Evolutionary conservation across 2,329 filamentous ascomycete genomes (phyloP), one percentile per base, ranked within the genome.

Genomic region (Fusarium albidum): DNA sequence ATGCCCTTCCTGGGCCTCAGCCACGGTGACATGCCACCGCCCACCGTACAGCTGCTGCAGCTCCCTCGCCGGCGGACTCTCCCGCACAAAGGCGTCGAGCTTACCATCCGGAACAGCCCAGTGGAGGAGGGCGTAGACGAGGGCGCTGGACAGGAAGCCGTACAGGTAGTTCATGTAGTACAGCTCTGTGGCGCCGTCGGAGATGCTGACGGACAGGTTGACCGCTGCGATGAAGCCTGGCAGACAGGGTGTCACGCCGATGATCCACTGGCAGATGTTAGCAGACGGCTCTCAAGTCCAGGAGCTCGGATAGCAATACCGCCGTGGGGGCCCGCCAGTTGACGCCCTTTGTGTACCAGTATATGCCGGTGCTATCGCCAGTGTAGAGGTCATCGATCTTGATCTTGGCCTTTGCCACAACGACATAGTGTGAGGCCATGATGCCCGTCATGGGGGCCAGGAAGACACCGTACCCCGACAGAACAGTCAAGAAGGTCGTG

Each of bases 171-270:
- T 75, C 42, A 75, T 59, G 53, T 69, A 69, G 54, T 75, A 77
- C 1, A 77, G 61, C 50, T 77, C 71, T 0, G 56, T 76, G 41
- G 71, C 75, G 5, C 71, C 74, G 6, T 69, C 66, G 1, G 71
- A 62, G 0, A 79, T 68, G 1, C 34, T 59, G 6, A 75, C 64
- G 3, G 65, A 66, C 0, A 15, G n/a, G 40, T 75, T 71, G 10
- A 79, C 70, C 4, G 75, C 71, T 2, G 72, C 70, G 7, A 78
- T 64, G 51, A 79, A 77, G 11, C 77, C 77, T 0, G 77, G 77
- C 41, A 79, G 55, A 4, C 69, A 71, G 1, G 77, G 77, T 0
- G 64, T 68, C 4, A 75, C 71, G 5, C 75, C 75, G 15, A 71
- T 61, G 15, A 72, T 50, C 74, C 77, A 79, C 72, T 78, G 26